A percentile compares a stretch with the other conserved stretches of the same genome.
Conservation (phyloP, 129 eudicot species). For the Centaurea solstitialis region DNA sequence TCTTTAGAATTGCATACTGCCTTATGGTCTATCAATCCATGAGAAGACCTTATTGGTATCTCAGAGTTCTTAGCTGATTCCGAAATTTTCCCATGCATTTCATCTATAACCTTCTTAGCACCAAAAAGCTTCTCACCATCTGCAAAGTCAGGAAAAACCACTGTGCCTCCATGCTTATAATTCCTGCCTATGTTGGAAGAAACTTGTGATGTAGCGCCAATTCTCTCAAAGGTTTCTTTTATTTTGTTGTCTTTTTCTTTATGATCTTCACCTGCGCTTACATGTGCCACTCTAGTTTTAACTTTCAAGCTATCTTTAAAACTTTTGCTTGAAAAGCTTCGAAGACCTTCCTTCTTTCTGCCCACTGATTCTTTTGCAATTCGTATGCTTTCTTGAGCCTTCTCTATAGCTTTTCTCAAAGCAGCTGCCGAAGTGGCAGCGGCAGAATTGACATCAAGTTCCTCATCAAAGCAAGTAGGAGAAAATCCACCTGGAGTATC, state of each 20-base stretch:
- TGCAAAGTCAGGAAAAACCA: conserved; percentile 18
- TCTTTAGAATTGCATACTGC: conserved; percentile 17
- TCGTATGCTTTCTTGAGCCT: conserved; percentile 92
- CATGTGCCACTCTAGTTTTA: conserved; percentile 33
- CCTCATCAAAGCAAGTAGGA: conserved; percentile 51
- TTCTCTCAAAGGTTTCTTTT: conserved; percentile 28
- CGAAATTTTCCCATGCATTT: conserved; percentile 25
- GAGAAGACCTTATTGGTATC: conserved; percentile 22
- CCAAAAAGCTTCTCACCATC: conserved; percentile 28
- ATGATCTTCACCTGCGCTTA: conserved; percentile 30
- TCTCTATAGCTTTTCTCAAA: conserved; percentile 79
- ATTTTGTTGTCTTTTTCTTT: conserved; percentile 31
- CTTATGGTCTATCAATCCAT: conserved; percentile 21
- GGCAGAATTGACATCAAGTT: conserved; percentile 74
- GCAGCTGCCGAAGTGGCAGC: conserved; percentile 83
- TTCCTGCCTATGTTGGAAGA: conserved; percentile 24
- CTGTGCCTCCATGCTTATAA: conserved; percentile 13
- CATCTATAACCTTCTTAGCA: conserved; percentile 27
- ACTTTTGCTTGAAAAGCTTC: conserved; percentile 44
- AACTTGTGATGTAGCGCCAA: conserved; percentile 17
- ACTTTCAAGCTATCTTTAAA: conserved; percentile 50
- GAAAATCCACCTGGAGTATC: conserved; percentile 39
- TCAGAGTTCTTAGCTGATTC: conserved; percentile 40
- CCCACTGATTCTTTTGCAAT: conserved; percentile 77
- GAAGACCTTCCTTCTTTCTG: conserved; percentile 57